Percentiles rank a stretch among this genome's conserved stretches.
These are phyloP conservation scores for Hevea brasiliensis DNA, from an alignment of 345 rosid genomes.

Conservation along the genomic window DNA sequence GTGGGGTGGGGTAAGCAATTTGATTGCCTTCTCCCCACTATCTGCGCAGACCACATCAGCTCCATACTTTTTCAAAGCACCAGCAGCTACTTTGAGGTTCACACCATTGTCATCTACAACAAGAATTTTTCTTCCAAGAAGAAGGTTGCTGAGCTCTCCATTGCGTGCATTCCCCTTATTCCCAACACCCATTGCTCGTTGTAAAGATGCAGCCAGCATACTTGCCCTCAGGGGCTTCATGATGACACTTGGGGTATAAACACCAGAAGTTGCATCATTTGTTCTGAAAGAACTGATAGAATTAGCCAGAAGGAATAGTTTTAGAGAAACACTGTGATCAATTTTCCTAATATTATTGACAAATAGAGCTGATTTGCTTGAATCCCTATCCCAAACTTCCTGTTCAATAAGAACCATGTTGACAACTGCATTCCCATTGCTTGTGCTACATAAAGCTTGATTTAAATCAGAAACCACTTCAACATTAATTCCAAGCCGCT, in stretches of 20 bases:
- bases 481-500: conserved; percentile 69
- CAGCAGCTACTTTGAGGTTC: conserved; percentile 88
- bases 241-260: conserved; percentile 46
- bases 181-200: conserved; percentile 67
- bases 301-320: conserved; percentile 62
- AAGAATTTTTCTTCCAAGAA: conserved; percentile 72
- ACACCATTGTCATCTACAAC: conserved; percentile 84
- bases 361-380: conserved; percentile 41
- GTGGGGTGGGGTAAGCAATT: conserved; percentile 71
- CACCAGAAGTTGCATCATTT: conserved; percentile 24
- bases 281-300: conserved; percentile 41
- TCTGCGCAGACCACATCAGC: conserved; percentile 80
- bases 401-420: conserved; percentile 74
- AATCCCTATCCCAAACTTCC: conserved; percentile 78
- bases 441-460: conserved; percentile 42
- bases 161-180: conserved; percentile 56
- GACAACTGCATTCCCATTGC: conserved; percentile 31
- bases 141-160: conserved; percentile 67
- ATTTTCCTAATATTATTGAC: conserved; percentile 36
- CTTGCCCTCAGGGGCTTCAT: conserved; percentile 86
- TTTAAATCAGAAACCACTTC: conserved; percentile 56
- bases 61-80: conserved; percentile 88
- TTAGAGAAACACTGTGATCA: conserved; percentile 37
- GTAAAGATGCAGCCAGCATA: conserved; percentile 78
- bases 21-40: conserved; percentile 65